phyloP scores from a whole-genome alignment of 768 basidiomycete species.

The Rickenella mellea region DNA sequence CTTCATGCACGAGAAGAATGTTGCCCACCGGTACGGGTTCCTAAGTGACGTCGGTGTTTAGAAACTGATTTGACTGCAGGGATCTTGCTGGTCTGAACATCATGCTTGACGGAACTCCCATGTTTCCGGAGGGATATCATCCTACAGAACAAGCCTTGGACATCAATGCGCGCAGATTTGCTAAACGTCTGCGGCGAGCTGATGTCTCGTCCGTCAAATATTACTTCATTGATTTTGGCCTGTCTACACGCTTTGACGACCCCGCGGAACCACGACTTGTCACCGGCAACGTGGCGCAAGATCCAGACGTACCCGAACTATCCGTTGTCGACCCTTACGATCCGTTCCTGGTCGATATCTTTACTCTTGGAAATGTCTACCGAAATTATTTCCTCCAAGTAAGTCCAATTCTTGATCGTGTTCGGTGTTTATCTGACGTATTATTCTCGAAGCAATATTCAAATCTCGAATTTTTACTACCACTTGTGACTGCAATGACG shows the following conservation, averaged over 20 bases:
- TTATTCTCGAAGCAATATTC: not conserved
- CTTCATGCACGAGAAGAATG: constrained; percentile 6
- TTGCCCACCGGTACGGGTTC: constrained; percentile 6
- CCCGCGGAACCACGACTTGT: constrained; percentile 27
- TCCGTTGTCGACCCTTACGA: constrained; percentile 12
- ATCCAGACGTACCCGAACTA: constrained; percentile 19
- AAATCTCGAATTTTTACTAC: not conserved
- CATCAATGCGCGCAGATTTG: not conserved
- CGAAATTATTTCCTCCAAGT: constrained; percentile 11
- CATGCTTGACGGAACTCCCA: constrained; percentile 26
- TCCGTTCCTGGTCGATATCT: constrained; percentile 17
- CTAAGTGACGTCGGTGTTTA: not conserved
- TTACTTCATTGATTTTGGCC: constrained; percentile 28
- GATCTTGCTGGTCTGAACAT: constrained; percentile 16
- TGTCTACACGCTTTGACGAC: constrained; percentile 15
- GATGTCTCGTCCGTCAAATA: constrained; percentile 19
- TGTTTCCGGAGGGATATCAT: constrained; percentile 28
- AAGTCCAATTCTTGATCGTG: not conserved
- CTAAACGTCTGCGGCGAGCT: not conserved
- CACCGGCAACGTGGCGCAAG: constrained; percentile 18
- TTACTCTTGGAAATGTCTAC: constrained; percentile 15
- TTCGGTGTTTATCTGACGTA: not conserved
- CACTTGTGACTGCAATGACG: not conserved
- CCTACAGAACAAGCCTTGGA: constrained; percentile 15
- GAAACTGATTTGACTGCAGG: not conserved